Evolutionary conservation across 306 rosid species (phyloP).

Genomic region (Spatholobus suberectus): DNA sequence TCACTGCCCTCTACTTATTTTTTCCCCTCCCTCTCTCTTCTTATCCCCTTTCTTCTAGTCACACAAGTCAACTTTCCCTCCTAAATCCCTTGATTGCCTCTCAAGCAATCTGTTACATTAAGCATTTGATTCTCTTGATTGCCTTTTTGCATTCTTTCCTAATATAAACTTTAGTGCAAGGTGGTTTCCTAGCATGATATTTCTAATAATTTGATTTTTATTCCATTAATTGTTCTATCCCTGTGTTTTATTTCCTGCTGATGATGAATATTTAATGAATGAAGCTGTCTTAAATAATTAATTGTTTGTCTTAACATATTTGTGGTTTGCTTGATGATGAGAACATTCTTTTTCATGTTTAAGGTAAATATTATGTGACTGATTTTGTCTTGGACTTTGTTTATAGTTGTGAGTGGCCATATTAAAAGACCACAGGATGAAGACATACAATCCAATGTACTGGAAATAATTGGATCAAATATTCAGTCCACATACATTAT

Average conservation of each 20-base stretch:
- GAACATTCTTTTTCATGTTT: not conserved
- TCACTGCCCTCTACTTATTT: not conserved
- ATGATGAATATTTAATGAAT: constrained; percentile 20
- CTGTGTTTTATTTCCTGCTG: constrained; percentile 24
- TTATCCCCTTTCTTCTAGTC: not conserved
- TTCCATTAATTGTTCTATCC: constrained; percentile 6
- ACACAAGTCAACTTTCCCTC: not conserved
- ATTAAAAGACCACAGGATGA: constrained; percentile 95
- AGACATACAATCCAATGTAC: constrained; percentile 93
- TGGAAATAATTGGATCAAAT: constrained; percentile 91
- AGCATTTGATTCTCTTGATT: not conserved
- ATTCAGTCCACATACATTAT: constrained; percentile 91
- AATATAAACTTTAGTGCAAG: not conserved
- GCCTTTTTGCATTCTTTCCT: not conserved
- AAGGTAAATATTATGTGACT: constrained; percentile 1
- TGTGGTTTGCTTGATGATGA: constrained; percentile 16
- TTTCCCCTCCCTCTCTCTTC: not conserved
- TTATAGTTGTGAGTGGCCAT: constrained; percentile 79
- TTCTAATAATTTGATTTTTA: not conserved
- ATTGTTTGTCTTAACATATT: not conserved
- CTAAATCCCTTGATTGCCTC: not conserved
- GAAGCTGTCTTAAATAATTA: not conserved
- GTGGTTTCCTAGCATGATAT: not conserved
- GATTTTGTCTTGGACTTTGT: constrained; percentile 24
- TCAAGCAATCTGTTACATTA: not conserved